Conservation (phyloP, 1,139 yeast species). For the Yamadazyma songkhlaensis region DNA sequence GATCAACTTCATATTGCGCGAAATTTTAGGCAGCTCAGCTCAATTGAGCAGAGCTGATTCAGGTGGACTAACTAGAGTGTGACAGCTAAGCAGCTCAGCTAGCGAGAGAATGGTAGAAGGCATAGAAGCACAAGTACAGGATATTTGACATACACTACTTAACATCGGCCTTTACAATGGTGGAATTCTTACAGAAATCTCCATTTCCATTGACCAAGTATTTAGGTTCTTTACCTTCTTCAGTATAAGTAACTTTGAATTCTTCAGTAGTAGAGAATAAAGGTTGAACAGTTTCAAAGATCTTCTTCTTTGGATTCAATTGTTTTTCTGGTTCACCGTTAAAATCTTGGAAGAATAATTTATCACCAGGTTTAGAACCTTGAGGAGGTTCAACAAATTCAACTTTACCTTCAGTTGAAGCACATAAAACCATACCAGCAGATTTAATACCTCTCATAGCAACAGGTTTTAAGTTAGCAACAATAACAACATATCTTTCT, state of each 20-base stretch:
- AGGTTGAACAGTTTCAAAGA: slow-evolving; percentile 96
- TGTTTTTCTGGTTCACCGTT: slow-evolving; percentile 88
- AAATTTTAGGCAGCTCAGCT: too few relatives aligned
- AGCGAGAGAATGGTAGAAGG: too few relatives aligned
- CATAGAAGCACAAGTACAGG: too few relatives aligned
- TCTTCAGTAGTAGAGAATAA: slow-evolving; percentile 75
- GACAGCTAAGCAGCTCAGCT: too few relatives aligned
- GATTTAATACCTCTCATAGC: slow-evolving; percentile 88
- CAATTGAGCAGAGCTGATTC: too few relatives aligned
- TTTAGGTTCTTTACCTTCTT: slow-evolving; percentile 75
- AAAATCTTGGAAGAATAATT: slow-evolving; percentile 88
- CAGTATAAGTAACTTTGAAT: slow-evolving; percentile 77
- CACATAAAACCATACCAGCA: slow-evolving; percentile 95
- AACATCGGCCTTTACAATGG: slow-evolving; percentile 69
- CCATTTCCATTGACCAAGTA: slow-evolving; percentile 77
- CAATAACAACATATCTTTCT: slow-evolving; percentile 47
- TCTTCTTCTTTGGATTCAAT: slow-evolving; percentile 96
- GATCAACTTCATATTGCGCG: slow-evolving; percentile 16
- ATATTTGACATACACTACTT: too few relatives aligned
- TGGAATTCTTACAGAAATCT: slow-evolving; percentile 64
- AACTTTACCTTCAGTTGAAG: slow-evolving; percentile 64
- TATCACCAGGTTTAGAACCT: slow-evolving; percentile 95
- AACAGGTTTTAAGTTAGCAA: slow-evolving; percentile 63
- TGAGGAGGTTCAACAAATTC: slow-evolving; percentile 95
- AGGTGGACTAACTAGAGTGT: too few relatives aligned